These are phyloP conservation scores for Fusarium hostae DNA, from an alignment of 2,329 filamentous ascomycete species.

Conservation along the genomic window DNA sequence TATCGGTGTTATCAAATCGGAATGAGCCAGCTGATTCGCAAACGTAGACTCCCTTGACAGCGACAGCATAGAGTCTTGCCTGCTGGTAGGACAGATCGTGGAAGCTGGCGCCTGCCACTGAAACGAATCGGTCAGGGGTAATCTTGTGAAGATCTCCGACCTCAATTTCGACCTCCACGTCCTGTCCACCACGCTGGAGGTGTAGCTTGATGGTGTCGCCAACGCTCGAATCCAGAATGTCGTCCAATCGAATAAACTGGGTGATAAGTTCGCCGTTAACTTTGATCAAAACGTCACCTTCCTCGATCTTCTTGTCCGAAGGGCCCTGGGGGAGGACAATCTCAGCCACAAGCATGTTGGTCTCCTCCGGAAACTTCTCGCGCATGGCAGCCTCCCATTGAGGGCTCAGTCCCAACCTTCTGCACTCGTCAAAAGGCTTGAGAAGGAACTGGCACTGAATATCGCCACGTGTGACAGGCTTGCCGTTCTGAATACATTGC, in stretches of 20 bases:
- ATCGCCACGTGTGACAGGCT: slow-evolving; percentile 87
- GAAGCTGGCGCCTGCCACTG: slow-evolving; percentile 93
- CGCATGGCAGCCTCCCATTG: slow-evolving; percentile 89
- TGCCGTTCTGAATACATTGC: slow-evolving; percentile 81
- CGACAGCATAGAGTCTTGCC: slow-evolving; percentile 93
- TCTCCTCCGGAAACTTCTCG: slow-evolving; percentile 88
- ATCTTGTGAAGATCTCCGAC: slow-evolving; percentile 94
- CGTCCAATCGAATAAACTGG: slow-evolving; percentile 91
- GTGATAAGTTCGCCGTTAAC: slow-evolving; percentile 94
- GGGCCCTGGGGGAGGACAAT: slow-evolving; percentile 93
- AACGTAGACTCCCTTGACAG: slow-evolving; percentile 91
- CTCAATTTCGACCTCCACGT: slow-evolving; percentile 83
- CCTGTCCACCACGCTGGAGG: slow-evolving; percentile 88
- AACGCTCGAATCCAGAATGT: slow-evolving; percentile 89
- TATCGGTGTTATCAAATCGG: slow-evolving; percentile 89
- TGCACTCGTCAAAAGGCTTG: slow-evolving; percentile 97
- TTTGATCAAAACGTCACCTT: slow-evolving; percentile 92
- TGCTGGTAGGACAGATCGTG: slow-evolving; percentile 98
- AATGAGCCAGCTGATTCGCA: slow-evolving; percentile 96
- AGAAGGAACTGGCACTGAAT: slow-evolving; percentile 98
- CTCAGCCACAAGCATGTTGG: slow-evolving; percentile 96
- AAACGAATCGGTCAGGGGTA: slow-evolving; percentile 94
- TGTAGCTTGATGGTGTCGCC: slow-evolving; percentile 80
- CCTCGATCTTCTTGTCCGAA: slow-evolving; percentile 85
- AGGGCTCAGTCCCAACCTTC: slow-evolving; percentile 83